Percentiles rank a stretch among this genome's conserved stretches.
Conservation (phyloP, 768 basidiomycete genomes). For the Mycena maculata region DNA sequence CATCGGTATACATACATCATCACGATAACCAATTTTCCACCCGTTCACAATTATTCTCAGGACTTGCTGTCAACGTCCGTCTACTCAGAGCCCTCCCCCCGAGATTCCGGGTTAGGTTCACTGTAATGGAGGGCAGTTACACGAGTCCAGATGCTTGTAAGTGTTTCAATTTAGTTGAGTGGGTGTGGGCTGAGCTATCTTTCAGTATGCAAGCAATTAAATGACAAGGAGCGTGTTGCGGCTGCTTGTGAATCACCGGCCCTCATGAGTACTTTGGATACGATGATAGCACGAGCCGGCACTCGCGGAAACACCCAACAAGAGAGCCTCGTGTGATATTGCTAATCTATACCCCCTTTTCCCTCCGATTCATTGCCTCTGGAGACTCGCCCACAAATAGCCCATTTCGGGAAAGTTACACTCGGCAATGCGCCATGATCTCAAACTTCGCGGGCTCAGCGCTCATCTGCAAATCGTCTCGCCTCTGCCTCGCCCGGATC, state of each 20-base stretch:
- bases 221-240: slow-evolving; percentile 10
- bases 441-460: no score
- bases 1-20: not conserved
- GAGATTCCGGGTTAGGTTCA: not conserved
- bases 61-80: not conserved
- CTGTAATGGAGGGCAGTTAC: slow-evolving; percentile 14
- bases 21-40: not conserved
- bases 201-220: slow-evolving; percentile 10
- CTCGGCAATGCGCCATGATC: no score
- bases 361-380: no score
- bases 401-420: no score
- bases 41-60: no score
- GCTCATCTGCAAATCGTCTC: no score
- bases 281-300: not conserved
- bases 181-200: not conserved
- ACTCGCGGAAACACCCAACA: no score
- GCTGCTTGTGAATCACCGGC: slow-evolving; percentile 13
- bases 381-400: no score
- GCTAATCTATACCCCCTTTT: no score
- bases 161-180: not conserved
- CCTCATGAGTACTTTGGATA: slow-evolving; percentile 2
- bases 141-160: slow-evolving; percentile 4
- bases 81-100: not conserved
- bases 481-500: no score
- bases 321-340: no score